These are phyloP conservation scores for Boletus insuetus DNA, from an alignment of 768 basidiomycete genomes.

Conservation along the genomic window DNA sequence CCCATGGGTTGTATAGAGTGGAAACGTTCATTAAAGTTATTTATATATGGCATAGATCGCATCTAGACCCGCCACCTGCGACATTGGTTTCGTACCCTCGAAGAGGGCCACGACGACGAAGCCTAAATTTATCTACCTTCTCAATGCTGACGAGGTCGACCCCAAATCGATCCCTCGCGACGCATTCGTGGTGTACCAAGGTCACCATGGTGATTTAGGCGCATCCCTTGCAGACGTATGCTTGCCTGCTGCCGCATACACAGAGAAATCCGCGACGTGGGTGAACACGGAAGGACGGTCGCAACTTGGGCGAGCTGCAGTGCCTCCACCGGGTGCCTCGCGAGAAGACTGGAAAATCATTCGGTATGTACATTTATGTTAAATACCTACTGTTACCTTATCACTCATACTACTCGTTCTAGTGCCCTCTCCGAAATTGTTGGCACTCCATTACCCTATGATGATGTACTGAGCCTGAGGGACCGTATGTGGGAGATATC, in stretches of 20 bases:
- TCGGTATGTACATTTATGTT: slow-evolving; percentile 47
- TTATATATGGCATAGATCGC: slow-evolving; percentile 55
- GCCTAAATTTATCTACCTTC: slow-evolving; percentile 94
- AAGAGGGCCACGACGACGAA: slow-evolving; percentile 67
- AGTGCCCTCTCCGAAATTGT: slow-evolving; percentile 89
- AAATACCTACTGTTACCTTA: background rate
- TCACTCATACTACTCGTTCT: background rate
- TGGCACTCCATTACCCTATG: slow-evolving; percentile 82
- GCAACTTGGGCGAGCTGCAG: slow-evolving; percentile 88
- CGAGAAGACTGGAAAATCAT: slow-evolving; percentile 98
- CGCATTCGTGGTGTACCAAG: slow-evolving; percentile 98
- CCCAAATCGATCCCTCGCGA: slow-evolving; percentile 83
- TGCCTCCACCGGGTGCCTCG: slow-evolving; percentile 90
- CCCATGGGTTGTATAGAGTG: background rate
- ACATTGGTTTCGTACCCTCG: slow-evolving; percentile 90
- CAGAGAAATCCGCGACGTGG: slow-evolving; percentile 89
- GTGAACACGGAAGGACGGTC: slow-evolving; percentile 95
- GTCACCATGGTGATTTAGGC: slow-evolving; percentile 96
- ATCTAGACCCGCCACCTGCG: slow-evolving; percentile 92
- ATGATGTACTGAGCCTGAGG: slow-evolving; percentile 76
- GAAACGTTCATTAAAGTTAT: background rate
- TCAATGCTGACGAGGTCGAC: slow-evolving; percentile 94
- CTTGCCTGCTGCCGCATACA: slow-evolving; percentile 90
- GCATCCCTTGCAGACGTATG: slow-evolving; percentile 98
- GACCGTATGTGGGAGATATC: slow-evolving; percentile 98